phyloP scores from a whole-genome alignment of 345 rosid genomes.

The Jatropha curcas region DNA sequence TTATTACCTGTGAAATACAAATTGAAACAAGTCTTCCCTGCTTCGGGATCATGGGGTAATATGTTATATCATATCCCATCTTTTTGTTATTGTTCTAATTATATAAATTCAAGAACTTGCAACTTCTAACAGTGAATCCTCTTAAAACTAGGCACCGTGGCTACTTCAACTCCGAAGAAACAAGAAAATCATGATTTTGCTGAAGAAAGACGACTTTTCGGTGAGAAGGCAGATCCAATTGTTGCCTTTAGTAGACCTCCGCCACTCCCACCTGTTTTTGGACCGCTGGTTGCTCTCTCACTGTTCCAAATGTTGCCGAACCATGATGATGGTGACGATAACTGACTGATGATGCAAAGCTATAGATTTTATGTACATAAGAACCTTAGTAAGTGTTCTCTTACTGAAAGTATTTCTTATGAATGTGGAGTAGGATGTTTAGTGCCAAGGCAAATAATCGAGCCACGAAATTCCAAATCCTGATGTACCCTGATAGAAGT shows the following conservation, averaged over 20 bases:
- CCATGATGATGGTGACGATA: constrained; percentile 42
- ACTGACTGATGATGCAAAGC: constrained; percentile 21
- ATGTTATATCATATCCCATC: background rate
- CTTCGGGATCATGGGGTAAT: constrained; percentile 44
- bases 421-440: constrained; percentile 37
- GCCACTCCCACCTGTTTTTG: constrained; percentile 47
- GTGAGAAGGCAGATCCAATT: constrained; percentile 43
- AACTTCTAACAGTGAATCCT: background rate
- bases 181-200: constrained; percentile 18
- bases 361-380: background rate
- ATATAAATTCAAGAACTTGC: background rate
- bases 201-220: constrained; percentile 16
- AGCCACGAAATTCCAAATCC: constrained; percentile 39
- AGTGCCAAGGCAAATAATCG: constrained; percentile 37
- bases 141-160: constrained; percentile 36
- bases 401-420: constrained; percentile 42
- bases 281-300: constrained; percentile 55
- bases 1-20: constrained; percentile 32
- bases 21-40: constrained; percentile 31
- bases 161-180: constrained; percentile 46
- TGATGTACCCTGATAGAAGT: constrained; percentile 50
- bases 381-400: constrained; percentile 2
- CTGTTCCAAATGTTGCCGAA: constrained; percentile 48
- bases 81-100: background rate
- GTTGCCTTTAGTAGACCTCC: constrained; percentile 64